A percentile compares a stretch with the other conserved stretches of the same genome.
Conservation (phyloP, 768 basidiomycete species). For the Tulasnella sp. region DNA sequence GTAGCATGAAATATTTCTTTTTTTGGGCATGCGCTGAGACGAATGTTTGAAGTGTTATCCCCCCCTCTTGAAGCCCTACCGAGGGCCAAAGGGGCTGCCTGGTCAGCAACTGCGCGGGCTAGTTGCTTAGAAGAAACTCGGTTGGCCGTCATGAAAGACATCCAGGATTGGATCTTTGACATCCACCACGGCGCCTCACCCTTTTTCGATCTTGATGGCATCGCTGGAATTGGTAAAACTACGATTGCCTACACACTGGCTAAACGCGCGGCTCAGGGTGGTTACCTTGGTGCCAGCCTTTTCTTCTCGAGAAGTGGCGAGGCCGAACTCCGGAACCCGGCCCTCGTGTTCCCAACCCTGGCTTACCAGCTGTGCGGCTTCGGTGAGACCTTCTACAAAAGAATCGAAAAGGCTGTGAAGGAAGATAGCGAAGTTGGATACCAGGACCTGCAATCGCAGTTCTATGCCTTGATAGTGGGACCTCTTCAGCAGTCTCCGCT, state of each 20-base stretch:
- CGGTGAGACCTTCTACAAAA: slow-evolving; percentile 4
- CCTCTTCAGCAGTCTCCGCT: slow-evolving; percentile 8
- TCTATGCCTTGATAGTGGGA: slow-evolving; percentile 19
- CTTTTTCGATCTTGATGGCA: slow-evolving; percentile 28
- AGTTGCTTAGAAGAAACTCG: slow-evolving; percentile 4
- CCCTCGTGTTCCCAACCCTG: slow-evolving; percentile 28
- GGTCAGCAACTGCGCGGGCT: background rate
- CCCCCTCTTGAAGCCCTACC: too few species aligned
- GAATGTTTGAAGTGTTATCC: too few species aligned
- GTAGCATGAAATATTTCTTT: too few species aligned
- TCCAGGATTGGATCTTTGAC: background rate
- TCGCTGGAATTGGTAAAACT: slow-evolving; percentile 33
- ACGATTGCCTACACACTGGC: slow-evolving; percentile 32
- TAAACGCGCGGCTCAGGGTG: slow-evolving; percentile 18
- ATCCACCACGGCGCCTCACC: background rate
- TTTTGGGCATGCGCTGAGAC: too few species aligned
- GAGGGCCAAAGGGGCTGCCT: too few species aligned
- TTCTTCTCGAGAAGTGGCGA: slow-evolving; percentile 27
- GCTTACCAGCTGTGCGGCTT: slow-evolving; percentile 26
- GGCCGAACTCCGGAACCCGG: slow-evolving; percentile 19
- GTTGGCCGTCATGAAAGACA: background rate
- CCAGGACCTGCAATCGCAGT: slow-evolving; percentile 20
- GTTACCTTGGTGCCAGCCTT: slow-evolving; percentile 29
- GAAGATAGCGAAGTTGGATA: slow-evolving; percentile 7
- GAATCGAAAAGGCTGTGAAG: slow-evolving; percentile 12